Evolutionary conservation across 345 rosid species (phyloP).

Genomic region (Combretum micranthum): DNA sequence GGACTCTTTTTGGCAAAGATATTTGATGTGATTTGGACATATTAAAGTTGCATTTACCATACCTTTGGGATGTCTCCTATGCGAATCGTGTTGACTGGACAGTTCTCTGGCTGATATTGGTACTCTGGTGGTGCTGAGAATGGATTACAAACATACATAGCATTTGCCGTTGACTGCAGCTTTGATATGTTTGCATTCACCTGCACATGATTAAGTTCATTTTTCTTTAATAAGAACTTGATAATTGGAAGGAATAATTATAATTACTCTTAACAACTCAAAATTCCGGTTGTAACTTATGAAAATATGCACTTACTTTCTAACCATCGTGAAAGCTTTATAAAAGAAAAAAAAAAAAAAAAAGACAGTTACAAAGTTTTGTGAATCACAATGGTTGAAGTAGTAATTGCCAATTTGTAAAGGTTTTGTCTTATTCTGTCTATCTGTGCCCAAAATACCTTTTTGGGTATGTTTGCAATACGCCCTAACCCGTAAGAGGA

Average conservation of each 20-base stretch:
- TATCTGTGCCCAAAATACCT: neutral
- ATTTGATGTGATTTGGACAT: neutral
- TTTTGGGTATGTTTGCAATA: neutral
- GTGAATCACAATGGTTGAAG: no score
- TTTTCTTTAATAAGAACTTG: neutral
- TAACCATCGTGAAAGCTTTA: neutral
- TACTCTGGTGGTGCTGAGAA: constrained; percentile 57
- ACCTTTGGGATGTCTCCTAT: constrained; percentile 58
- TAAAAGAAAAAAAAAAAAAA: no score
- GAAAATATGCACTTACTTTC: neutral
- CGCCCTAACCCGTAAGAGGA: no score
- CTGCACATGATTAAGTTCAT: constrained; percentile 15
- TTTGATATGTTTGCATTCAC: constrained; percentile 50
- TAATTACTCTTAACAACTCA: neutral
- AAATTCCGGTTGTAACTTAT: no score
- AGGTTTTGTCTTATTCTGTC: neutral
- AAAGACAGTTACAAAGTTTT: no score
- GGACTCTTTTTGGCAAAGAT: neutral
- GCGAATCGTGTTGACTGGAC: constrained; percentile 39
- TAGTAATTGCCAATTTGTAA: no score
- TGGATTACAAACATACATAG: constrained; percentile 52
- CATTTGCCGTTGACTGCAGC: constrained; percentile 11
- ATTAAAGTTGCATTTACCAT: neutral
- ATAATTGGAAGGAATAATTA: neutral
- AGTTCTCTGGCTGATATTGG: constrained; percentile 32